Conservation (phyloP, 1,284 basidiomycete genomes). For the Ustilago sp. region DNA sequence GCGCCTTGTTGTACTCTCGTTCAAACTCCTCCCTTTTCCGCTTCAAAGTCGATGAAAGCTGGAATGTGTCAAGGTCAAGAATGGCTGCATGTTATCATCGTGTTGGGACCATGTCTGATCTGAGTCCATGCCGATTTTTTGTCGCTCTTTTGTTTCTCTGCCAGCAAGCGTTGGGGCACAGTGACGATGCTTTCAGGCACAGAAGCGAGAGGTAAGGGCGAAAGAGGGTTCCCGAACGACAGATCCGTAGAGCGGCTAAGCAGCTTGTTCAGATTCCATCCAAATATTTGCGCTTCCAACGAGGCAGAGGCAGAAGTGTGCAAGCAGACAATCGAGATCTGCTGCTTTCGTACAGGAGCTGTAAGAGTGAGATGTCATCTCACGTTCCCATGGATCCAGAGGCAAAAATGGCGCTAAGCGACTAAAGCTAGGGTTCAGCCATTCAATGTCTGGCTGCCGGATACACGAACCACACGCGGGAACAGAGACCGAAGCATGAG, state of each 20-base stretch:
- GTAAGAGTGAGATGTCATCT: background rate
- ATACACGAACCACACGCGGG: background rate
- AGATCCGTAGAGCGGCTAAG: background rate
- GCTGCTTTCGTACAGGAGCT: conserved; percentile 1
- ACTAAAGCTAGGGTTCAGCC: conserved; percentile 1
- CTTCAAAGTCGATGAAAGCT: background rate
- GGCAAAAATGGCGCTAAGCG: background rate
- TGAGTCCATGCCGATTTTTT: background rate
- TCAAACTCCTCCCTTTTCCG: background rate
- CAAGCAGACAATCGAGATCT: background rate
- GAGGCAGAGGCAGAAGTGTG: background rate
- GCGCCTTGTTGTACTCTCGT: background rate
- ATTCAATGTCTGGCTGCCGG: background rate
- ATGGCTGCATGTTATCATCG: background rate
- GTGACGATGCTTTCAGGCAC: background rate
- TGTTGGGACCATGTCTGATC: background rate
- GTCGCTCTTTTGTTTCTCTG: background rate
- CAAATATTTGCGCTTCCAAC: background rate
- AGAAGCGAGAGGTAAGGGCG: background rate
- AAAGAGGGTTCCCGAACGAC: conserved; percentile 1
- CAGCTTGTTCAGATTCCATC: background rate
- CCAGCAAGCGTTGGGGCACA: background rate
- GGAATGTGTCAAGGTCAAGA: background rate
- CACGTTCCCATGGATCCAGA: conserved; percentile 12
- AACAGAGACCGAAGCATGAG: too few relatives aligned